Percentiles rank a stretch among this genome's conserved stretches.
Conservation (phyloP, 1,139 yeast species). For the Hemisphaericaspora lyxosophila region DNA sequence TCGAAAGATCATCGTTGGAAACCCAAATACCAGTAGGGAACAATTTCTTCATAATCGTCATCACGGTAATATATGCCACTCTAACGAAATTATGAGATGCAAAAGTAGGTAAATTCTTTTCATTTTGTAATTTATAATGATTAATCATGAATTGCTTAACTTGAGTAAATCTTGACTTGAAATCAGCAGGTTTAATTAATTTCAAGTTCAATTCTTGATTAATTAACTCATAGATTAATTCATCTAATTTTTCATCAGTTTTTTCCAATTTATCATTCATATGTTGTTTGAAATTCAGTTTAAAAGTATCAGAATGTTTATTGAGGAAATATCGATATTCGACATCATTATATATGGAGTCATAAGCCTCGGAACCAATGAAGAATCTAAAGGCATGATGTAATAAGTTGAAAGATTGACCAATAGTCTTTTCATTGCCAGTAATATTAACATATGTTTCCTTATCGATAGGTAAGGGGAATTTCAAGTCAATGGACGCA, state of each 20-base stretch:
- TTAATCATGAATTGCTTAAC: conserved; percentile 43
- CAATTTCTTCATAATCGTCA: conserved; percentile 34
- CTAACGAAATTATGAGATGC: conserved; percentile 28
- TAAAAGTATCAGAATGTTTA: conserved; percentile 33
- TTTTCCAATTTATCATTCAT: conserved; percentile 35
- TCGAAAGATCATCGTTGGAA: conserved; percentile 31
- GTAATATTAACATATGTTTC: conserved; percentile 30
- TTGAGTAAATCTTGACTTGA: conserved; percentile 33
- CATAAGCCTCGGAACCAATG: conserved; percentile 25
- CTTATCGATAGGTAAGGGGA: conserved; percentile 43
- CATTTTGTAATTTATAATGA: conserved; percentile 38
- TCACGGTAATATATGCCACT: conserved; percentile 41
- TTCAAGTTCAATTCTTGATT: conserved; percentile 44
- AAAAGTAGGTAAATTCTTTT: conserved; percentile 38
- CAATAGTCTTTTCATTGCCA: conserved; percentile 27
- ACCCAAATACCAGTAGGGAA: conserved; percentile 49
- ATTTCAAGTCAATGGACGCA: conserved; percentile 36
- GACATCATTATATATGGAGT: conserved; percentile 33
- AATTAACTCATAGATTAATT: conserved; percentile 37
- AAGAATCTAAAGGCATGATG: conserved; percentile 33
- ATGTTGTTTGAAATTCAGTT: conserved; percentile 26
- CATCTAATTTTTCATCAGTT: conserved; percentile 37
- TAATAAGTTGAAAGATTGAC: conserved; percentile 30
- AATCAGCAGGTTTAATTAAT: conserved; percentile 36
- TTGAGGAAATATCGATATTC: conserved; percentile 40